Evolutionary conservation across 129 eudicot species (phyloP), one percentile per base, ranked within the genome.

Genomic region (Flaveria brownii): DNA sequence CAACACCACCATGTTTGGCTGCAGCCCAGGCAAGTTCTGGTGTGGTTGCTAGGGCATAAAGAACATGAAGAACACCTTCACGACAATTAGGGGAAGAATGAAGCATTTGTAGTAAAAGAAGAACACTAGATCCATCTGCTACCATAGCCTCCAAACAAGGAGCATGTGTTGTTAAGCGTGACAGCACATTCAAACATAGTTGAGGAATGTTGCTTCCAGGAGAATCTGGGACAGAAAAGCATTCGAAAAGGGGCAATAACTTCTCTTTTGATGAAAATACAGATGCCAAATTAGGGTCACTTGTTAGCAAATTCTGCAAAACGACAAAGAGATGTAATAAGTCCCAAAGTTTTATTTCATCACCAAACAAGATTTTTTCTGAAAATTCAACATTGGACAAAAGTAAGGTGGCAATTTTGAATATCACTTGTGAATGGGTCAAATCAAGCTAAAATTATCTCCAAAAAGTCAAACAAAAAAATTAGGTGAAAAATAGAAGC

Each of bases 1-100:
- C 96, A 62, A 89, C 97, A 66, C 99, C 99, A 65, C 99, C 99
- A 72, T 94, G 97, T 82, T 94, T 94, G 74, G 99, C 99, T 56
- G 93, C 99, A 72, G 96, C 91, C 99, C 99, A 94, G 79, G 99
- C 99, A 57, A 94, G 97, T 81, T 94, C 97, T 13, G 99, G 83
- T 52, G 99, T 94, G 88, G 90, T 86, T 64, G 99, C 99, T 73
- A 94, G 81, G 71, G 99, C 99, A 82, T 91, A 94, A 51, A 94
- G 99, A 84, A 94, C 99, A 73, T 94, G 99, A 14, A 94, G 90
- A 71, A 86, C 97, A 70, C 99, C 99, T 90, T 94, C 99, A 22
- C 96, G 99, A 71, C 99, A 94, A 73, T 70, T 84, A 14, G 99
- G 94, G 39, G 96, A 77, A 25, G 92, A 84, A 64, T 94, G 99